A percentile compares a stretch with the other conserved stretches of the same genome.
Conservation (phyloP, 2,329 filamentous ascomycete species). For the Alternaria ventricosa region DNA sequence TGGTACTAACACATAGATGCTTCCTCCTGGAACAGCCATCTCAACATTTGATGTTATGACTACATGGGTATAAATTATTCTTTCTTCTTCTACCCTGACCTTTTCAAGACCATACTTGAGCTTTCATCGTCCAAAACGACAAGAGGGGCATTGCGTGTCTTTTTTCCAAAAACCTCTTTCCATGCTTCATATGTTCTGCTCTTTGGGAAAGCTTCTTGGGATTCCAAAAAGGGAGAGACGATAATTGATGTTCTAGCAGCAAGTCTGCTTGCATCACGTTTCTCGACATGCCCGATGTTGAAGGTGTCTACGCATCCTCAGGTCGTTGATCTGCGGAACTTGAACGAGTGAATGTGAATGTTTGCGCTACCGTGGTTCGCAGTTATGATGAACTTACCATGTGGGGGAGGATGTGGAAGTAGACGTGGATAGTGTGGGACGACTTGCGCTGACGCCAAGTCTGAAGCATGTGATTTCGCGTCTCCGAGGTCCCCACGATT, state of each 20-base stretch:
- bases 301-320: not conserved
- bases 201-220: not conserved
- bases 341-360: too few relatives aligned
- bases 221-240: not conserved
- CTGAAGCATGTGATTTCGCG: slow-evolving; percentile 6
- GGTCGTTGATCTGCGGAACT: too few relatives aligned
- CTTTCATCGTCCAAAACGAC: not conserved
- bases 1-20: not conserved
- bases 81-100: not conserved
- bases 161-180: not conserved
- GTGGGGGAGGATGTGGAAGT: not conserved
- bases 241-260: not conserved
- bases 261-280: not conserved
- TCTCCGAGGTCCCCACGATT: slow-evolving; percentile 8
- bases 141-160: too few relatives aligned
- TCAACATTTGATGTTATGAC: not conserved
- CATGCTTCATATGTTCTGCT: not conserved
- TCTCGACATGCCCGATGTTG: not conserved
- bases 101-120: not conserved
- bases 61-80: not conserved
- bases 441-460: not conserved
- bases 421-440: not conserved
- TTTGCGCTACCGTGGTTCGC: too few relatives aligned
- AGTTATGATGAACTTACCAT: too few relatives aligned
- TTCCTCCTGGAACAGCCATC: not conserved